Evolutionary conservation across 108 stramenopile genomes (phyloP), one percentile per base, ranked within the genome.

Genomic region (Nitzschia putrida): DNA sequence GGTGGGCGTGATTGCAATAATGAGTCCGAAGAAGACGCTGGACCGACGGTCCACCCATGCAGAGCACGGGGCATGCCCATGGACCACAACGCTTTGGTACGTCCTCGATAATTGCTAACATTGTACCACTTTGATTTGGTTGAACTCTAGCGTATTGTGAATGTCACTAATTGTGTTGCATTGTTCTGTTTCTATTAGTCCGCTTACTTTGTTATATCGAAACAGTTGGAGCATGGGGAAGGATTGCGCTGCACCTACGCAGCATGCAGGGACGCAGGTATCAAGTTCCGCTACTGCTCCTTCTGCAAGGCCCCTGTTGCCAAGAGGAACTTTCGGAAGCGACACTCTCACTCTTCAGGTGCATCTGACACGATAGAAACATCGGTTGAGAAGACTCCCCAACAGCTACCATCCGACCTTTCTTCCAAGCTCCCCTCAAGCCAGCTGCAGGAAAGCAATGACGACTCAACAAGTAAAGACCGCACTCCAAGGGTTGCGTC

Each of bases 61-160:
- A 85, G 87, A 50, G 87, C 89, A 45, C 83, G 89, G 7, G 87
- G 89, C 11, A 84, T 91, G 86, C 87, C 89, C 22, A 86, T 88
- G 85, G 87, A 85, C 51, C 89, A 91, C 69, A 88, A 87, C 57
- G 81, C 86, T 50, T 76, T 85, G 61, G 61, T 63, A 63, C 11
- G 44, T 40, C 5, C 26, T 20, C 22, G 13, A 44, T 9, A 44
- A 13, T 13, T 13, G 3, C n/a, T 39, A 7, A 1, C 22, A 23
- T 8, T 23, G 23, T 24, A 8, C 2, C 12, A 1, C 12, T 13
- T 23, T 39, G 4, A 2, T 39, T 18, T n/a, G 0, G 14, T 34
- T 29, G 4, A 45, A 44, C 1, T 7, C 9, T 0, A 8, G 42
- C 3, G 43, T 16, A 1, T 23, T 21, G 1, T 47, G 3, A 63